phyloP scores from a whole-genome alignment of 495 filamentous ascomycete species.

The Hypoxylon cercidicola region DNA sequence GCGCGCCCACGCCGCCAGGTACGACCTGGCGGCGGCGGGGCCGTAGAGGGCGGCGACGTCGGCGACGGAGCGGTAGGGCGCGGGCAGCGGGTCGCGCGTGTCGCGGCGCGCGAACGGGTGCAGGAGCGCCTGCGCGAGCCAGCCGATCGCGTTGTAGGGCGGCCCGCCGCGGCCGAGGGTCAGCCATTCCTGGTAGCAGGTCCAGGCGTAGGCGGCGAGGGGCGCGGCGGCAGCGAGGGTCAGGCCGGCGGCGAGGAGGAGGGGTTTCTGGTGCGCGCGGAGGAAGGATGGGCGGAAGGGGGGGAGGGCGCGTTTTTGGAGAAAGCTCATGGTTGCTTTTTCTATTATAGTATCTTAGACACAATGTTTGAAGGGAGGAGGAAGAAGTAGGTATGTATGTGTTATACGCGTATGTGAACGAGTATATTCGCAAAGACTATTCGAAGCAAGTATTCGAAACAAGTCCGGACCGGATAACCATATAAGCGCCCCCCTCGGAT shows the following conservation, averaged over 20 bases:
- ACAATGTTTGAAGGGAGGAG: neutral
- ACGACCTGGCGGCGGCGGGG: neutral
- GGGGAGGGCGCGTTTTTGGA: constrained; percentile 16
- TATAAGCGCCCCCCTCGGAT: too few species aligned
- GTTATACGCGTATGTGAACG: too few species aligned
- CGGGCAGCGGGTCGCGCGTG: constrained; percentile 29
- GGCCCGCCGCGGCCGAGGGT: constrained; percentile 52
- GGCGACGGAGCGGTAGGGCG: constrained; percentile 18
- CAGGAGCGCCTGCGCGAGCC: constrained; percentile 42
- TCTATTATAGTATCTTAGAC: neutral
- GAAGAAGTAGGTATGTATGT: neutral
- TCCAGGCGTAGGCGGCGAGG: constrained; percentile 29
- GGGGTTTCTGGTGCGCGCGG: constrained; percentile 9
- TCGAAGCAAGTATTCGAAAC: too few species aligned
- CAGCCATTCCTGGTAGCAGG: constrained; percentile 46
- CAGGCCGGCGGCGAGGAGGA: constrained; percentile 22
- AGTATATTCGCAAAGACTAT: too few species aligned
- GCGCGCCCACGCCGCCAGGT: constrained; percentile 3
- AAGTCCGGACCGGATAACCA: too few species aligned
- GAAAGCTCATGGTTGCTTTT: constrained; percentile 25
- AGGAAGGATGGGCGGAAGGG: constrained; percentile 7
- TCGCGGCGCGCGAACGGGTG: constrained; percentile 44
- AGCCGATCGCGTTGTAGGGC: constrained; percentile 51
- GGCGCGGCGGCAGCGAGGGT: constrained; percentile 15
- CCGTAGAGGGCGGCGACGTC: constrained; percentile 24